Evolutionary conservation across 108 stramenopile genomes (phyloP), one percentile per base, ranked within the genome.

Genomic region (Pseudonitzschia multiseries): DNA sequence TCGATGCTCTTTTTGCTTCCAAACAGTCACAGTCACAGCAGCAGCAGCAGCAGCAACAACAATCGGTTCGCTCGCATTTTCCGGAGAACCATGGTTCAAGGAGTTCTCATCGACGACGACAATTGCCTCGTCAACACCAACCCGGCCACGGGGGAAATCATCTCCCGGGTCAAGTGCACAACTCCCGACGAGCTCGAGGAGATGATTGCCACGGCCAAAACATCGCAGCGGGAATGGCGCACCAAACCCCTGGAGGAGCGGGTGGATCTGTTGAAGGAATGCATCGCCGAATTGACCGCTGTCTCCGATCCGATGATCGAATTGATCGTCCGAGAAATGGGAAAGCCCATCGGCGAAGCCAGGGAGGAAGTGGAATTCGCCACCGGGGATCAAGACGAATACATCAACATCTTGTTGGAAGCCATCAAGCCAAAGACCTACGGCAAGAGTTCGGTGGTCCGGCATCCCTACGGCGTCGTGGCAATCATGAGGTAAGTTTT

Each of bases 381-480:
- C 5, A 41, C 86, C 18, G 83, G 71, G 18, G 75, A 90, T 48
- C 82, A 89, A 54, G 88, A 56, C 60, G 85, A 74, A 26, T 90
- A 73, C 64, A 70, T 96, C 69, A 82, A 86, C 70, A 57, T 89
- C 43, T 66, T 92, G 27, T 26, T 79, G 65, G 80, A 86, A 61
- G 68, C 90, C 28, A 33, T 89, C 40, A 52, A 85, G 78, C 69
- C 83, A n/a, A 50, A 83, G 71, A 52, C 60, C 50, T 68, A 75
- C 65, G 68, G 78, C 69, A 73, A 68, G 15, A 76, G 81, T 36
- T 72, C 77, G 20, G 75, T 91, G 22, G 82, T 89, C 3, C 82
- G 92, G 57, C 86, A 93, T 66, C 80, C 94, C 10, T 79, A 87
- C 12, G 96, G 95, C 31, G 93, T 95, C 27, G 95, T 92, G 4